A percentile compares a stretch with the other conserved stretches of the same genome.
phyloP scores from a whole-genome alignment of 2,329 filamentous ascomycete species.

The Diaporthe citriasiana region DNA sequence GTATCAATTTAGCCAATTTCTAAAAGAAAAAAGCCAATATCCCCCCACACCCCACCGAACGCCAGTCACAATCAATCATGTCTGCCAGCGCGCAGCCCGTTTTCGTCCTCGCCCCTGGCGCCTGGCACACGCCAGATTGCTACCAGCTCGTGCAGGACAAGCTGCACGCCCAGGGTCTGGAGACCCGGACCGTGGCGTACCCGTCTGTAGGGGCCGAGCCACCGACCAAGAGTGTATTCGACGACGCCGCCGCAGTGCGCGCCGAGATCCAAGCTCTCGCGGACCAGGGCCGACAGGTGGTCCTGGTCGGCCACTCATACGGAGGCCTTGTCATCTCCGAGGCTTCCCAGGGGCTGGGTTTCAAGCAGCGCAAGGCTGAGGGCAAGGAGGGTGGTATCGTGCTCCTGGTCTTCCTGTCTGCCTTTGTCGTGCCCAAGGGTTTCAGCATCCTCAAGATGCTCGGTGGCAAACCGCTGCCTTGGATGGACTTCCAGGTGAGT shows the following conservation, averaged over 20 bases:
- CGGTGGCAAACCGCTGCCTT: slow-evolving; percentile 45
- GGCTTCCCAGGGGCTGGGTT: slow-evolving; percentile 50
- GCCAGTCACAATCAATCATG: slow-evolving; percentile 22
- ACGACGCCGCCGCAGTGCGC: slow-evolving; percentile 51
- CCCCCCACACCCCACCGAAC: slow-evolving; percentile 6
- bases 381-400: slow-evolving; percentile 54
- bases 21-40: slow-evolving; percentile 9
- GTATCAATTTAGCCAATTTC: slow-evolving; percentile 20
- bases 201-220: slow-evolving; percentile 52
- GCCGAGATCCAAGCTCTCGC: slow-evolving; percentile 44
- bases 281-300: slow-evolving; percentile 50
- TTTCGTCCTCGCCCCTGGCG: slow-evolving; percentile 54
- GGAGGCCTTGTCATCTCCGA: slow-evolving; percentile 49
- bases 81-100: slow-evolving; percentile 42
- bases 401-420: slow-evolving; percentile 49
- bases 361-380: slow-evolving; percentile 48
- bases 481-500: slow-evolving; percentile 46
- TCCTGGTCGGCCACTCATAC: slow-evolving; percentile 53
- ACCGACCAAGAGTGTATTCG: slow-evolving; percentile 42
- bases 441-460: slow-evolving; percentile 44
- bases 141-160: slow-evolving; percentile 48
- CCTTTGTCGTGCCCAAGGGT: slow-evolving; percentile 47
- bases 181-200: slow-evolving; percentile 49
- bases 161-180: slow-evolving; percentile 49
- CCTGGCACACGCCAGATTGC: slow-evolving; percentile 51